Base-by-base conservation (phyloP, 331 rosid genomes). In the Quercus tomentella region DNA sequence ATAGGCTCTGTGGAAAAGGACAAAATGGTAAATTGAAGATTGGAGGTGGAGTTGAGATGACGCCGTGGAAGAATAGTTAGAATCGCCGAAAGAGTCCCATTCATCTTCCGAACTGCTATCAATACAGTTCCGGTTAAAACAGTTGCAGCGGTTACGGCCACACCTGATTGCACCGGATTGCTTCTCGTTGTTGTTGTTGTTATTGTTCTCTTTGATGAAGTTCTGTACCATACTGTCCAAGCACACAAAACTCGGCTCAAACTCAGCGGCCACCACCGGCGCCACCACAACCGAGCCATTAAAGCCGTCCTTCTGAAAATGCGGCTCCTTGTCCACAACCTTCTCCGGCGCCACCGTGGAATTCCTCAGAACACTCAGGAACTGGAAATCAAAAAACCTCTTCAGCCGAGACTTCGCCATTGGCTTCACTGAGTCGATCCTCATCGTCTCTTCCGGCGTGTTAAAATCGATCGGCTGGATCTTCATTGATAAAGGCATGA, bases 151-250 rank as follows among this genome's bases (percentile, higher is more conserved):
- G 78, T 77, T 89, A 30, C 92, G 91, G 66, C 88, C 87, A 74
- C 88, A 88, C 84, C 70, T 77, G 4, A 83, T 52, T 28, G 87
- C 61, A 72, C 70, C 58, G 0, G 84, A 74, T 30, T 76, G 84
- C 80, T 84, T 93, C 83, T 91, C 94, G 86, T 45, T 87, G 73
- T 43, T 35, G 41, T 6, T 35, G 41, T 35, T 35, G 87, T 45
- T 87, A 67, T 43, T 43, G 14, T 72, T 88, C 62, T 88, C 97
- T 81, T 94, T 97, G 16, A 94, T 85, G 87, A 92, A 95, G 76
- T 77, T 91, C 81, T 83, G 94, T 68, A 95, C 97, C 97, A 95
- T 95, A 74, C 82, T 91, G 60, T 91, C 87, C 82, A 95, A 67
- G 87, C 97, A 88, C 35, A 80, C 69, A 1, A 97, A 92, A 71